Evolutionary conservation across 2,329 filamentous ascomycete species (phyloP), one percentile per base, ranked within the genome.

Genomic region (Monosporascus cannonballus): DNA sequence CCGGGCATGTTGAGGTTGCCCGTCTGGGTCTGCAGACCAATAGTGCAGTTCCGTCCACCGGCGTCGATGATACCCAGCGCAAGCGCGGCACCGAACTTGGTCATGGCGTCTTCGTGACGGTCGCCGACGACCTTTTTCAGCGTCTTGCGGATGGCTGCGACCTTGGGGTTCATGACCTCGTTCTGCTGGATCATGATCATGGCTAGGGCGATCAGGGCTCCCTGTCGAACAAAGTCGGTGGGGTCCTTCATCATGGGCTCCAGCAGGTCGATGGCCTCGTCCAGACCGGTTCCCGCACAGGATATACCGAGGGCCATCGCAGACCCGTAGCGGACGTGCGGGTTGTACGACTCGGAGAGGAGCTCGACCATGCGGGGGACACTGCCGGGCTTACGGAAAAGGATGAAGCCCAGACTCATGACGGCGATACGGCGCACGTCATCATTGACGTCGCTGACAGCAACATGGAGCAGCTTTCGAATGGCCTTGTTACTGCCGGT

Each of bases 181-280:
- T 97, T 99, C 70, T 97, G 94, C 74, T 99, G 94, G n/a, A 96
- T 89, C 80, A 99, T 86, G 64, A 99, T 96, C 94, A 99, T 99
- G 55, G 94, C 84, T 53, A 97, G 79, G 3, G 94, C 84, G 63
- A 99, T 97, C 58, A 97, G 78, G 41, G 94, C 93, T 67, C 95
- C 94, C 72, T 99, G 94, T 61, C 95, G 87, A 50, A 99, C 94
- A 69, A 99, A 99, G 74, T 99, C 94, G 54, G 92, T 96, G 7
- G 94, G 95, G 63, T 99, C 94, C 78, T 97, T 99, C 77, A 96
- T 92, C 94, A 99, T 99, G 18, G 94, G 94, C 76, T 99, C 94
- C 4, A 99, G 80, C 18, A 99, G 80, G 65, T 99, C 94, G 56
- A 97, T 94, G 22, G 95, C 94, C 73, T 99, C 94, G 57, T 96